phyloP scores from a whole-genome alignment of 1,284 basidiomycete genomes.

The Marasmius tenuissimus region DNA sequence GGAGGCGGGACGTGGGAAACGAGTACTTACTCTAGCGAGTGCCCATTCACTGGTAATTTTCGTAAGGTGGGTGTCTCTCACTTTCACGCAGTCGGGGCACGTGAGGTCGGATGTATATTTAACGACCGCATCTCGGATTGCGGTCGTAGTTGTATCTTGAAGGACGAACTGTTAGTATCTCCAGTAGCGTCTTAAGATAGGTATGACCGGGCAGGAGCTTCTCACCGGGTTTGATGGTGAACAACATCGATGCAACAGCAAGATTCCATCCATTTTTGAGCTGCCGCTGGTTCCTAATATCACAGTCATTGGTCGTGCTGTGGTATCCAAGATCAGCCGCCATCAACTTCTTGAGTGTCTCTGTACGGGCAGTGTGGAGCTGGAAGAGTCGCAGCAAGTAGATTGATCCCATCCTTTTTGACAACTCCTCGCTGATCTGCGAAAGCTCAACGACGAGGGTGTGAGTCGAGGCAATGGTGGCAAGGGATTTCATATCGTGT shows the following conservation, averaged over 20 bases:
- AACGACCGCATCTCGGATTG: neutral
- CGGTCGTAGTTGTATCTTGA: neutral
- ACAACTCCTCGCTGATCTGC: constrained; percentile 7
- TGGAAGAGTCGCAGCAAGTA: too few relatives aligned
- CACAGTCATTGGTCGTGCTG: neutral
- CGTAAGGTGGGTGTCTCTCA: neutral
- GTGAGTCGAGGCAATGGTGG: constrained; percentile 8
- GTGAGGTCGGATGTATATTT: neutral
- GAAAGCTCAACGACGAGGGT: constrained; percentile 4
- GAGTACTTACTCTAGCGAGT: neutral
- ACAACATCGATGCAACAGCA: neutral
- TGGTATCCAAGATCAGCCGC: neutral
- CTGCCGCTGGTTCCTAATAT: neutral
- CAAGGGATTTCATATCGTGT: constrained; percentile 7
- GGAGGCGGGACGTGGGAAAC: neutral
- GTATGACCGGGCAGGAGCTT: too few relatives aligned
- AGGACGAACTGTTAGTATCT: neutral
- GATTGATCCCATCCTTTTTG: constrained; percentile 2
- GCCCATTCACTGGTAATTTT: neutral
- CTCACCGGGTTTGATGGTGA: constrained; percentile 1
- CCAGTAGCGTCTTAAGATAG: neutral
- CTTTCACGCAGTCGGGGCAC: neutral
- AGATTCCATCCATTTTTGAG: neutral
- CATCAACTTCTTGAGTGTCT: neutral
- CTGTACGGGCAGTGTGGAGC: neutral